These are phyloP conservation scores for Podospora pseudocomata DNA, from an alignment of 495 filamentous ascomycete species.

Conservation along the genomic window DNA sequence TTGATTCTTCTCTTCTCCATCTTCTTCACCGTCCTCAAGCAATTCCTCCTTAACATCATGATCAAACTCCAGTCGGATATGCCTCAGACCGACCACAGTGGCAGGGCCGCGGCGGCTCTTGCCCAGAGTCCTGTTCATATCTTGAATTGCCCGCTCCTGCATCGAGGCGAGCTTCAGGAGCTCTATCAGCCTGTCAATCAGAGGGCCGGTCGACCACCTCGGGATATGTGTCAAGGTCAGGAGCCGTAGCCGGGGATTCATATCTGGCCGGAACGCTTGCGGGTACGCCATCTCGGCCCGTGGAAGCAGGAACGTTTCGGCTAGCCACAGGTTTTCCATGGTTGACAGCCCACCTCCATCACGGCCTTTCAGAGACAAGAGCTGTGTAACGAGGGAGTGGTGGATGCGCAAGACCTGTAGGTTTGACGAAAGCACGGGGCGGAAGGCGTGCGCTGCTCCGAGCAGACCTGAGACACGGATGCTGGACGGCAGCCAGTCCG, in stretches of 20 bases:
- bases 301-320: conserved; percentile 37
- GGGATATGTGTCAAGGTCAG: conserved; percentile 42
- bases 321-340: conserved; percentile 30
- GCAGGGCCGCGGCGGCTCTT: conserved; percentile 24
- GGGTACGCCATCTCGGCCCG: conserved; percentile 39
- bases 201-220: conserved; percentile 36
- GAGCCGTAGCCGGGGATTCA: conserved; percentile 43
- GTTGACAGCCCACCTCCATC: conserved; percentile 21
- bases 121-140: conserved; percentile 1
- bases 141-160: conserved; percentile 39
- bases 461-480: conserved; percentile 34
- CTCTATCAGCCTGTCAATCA: conserved; percentile 34
- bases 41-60: conserved; percentile 33
- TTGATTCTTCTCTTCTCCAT: conserved; percentile 20
- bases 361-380: conserved; percentile 29
- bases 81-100: conserved; percentile 37
- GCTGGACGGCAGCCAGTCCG: conserved; percentile 13
- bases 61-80: conserved; percentile 44
- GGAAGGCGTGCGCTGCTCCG: conserved; percentile 40
- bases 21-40: conserved; percentile 16
- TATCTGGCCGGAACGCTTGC: conserved; percentile 40
- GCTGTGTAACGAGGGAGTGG: conserved; percentile 47
- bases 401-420: conserved; percentile 44
- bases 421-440: conserved; percentile 43
- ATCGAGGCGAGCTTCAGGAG: conserved; percentile 39